phyloP scores from a whole-genome alignment of 495 filamentous ascomycete species.

The Rhizodiscina lignyota region DNA sequence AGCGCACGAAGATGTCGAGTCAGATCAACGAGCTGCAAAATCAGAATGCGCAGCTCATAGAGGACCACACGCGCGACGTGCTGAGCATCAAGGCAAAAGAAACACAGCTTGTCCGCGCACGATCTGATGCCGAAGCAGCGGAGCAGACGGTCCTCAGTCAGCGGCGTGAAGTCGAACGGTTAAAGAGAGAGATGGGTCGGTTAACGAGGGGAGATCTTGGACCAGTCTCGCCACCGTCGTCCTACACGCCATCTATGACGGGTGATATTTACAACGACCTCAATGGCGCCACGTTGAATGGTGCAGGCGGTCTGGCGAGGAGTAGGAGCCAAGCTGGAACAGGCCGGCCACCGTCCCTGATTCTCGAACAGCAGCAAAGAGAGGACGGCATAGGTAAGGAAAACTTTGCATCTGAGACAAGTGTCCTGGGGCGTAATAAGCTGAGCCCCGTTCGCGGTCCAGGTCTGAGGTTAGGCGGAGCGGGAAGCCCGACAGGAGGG shows the following conservation, averaged over 20 bases:
- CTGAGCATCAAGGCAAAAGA: conserved; percentile 96
- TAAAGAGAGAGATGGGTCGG: conserved; percentile 60
- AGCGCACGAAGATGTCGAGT: conserved; percentile 54
- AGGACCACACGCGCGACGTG: conserved; percentile 91
- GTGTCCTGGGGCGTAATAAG: conserved; percentile 23
- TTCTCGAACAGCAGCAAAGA: too few relatives aligned
- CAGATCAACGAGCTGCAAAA: conserved; percentile 82
- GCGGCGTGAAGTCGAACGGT: conserved; percentile 73
- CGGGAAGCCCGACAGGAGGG: conserved; percentile 26
- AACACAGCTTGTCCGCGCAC: conserved; percentile 83
- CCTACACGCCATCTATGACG: conserved; percentile 19
- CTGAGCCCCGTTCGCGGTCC: conserved; percentile 31
- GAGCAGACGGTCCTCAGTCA: conserved; percentile 71
- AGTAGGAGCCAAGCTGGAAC: conserved; percentile 12
- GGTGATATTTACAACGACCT: conserved; percentile 14
- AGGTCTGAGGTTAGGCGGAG: conserved; percentile 6
- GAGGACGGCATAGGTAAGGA: conserved; percentile 26
- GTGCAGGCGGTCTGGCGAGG: conserved; percentile 24
- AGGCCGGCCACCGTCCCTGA: background rate
- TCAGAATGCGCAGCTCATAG: conserved; percentile 89
- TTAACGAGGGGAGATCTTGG: conserved; percentile 26
- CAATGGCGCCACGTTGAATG: background rate
- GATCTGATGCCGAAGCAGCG: conserved; percentile 75
- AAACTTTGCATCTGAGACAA: conserved; percentile 42
- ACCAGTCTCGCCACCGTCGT: conserved; percentile 23